Conservation (phyloP, 768 basidiomycete species). For the Kwoniella europaea region DNA sequence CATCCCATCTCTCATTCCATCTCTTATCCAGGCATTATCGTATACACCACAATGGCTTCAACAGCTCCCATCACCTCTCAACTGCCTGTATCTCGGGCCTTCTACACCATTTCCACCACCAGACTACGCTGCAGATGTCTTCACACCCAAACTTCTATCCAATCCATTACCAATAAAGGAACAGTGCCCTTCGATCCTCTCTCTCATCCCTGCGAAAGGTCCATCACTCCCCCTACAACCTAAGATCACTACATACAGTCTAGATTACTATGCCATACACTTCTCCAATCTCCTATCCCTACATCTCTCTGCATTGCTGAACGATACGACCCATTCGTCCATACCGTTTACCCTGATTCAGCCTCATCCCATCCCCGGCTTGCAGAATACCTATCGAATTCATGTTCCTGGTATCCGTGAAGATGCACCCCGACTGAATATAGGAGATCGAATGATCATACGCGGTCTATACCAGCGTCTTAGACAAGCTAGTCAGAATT, state of each 20-base stretch:
- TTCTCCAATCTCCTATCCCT: constrained; percentile 38
- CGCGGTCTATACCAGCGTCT: constrained; percentile 43
- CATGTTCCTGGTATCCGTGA: constrained; percentile 56
- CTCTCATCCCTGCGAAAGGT: not conserved
- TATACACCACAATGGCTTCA: constrained; percentile 38
- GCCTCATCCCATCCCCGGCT: not conserved
- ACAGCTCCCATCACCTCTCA: constrained; percentile 19
- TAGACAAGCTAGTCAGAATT: constrained; percentile 34
- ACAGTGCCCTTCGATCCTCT: constrained; percentile 29
- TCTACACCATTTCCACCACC: constrained; percentile 19
- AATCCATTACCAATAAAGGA: constrained; percentile 5
- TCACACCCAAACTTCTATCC: constrained; percentile 13
- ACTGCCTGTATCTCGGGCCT: constrained; percentile 8
- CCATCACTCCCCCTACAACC: constrained; percentile 10
- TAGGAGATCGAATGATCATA: constrained; percentile 54
- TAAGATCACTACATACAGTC: not conserved
- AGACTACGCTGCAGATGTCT: constrained; percentile 24
- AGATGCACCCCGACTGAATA: constrained; percentile 52
- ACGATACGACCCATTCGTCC: constrained; percentile 16
- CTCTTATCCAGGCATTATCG: constrained; percentile 24
- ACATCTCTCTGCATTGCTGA: constrained; percentile 27
- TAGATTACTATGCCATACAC: constrained; percentile 31
- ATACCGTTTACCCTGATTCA: constrained; percentile 23
- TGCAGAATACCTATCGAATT: constrained; percentile 20
- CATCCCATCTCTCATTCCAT: too few relatives aligned